A percentile compares a stretch with the other conserved stretches of the same genome.
Conservation (phyloP, 2,329 filamentous ascomycete genomes). For the Monilinia polystroma region DNA sequence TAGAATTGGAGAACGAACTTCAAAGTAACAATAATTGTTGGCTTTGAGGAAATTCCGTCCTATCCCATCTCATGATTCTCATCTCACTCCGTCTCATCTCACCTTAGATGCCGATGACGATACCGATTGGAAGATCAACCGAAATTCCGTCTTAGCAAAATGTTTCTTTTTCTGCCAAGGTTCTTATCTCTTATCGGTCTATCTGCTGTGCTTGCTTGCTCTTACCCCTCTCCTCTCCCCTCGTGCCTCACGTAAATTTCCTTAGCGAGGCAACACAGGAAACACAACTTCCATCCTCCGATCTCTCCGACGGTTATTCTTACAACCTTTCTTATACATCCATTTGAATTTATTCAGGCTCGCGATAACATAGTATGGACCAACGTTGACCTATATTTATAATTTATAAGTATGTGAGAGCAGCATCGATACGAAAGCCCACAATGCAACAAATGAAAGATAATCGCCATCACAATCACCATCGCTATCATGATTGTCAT, state of each 20-base stretch:
- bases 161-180: too few species aligned
- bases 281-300: neutral
- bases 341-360: neutral
- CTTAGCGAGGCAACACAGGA: neutral
- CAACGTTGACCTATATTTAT: too few species aligned
- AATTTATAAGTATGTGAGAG: neutral
- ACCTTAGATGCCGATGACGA: neutral
- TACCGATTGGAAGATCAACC: neutral
- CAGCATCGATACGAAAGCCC: neutral
- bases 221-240: neutral
- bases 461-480: neutral
- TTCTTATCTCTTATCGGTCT: neutral
- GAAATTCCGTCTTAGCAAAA: neutral
- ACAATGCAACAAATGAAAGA: slow-evolving; percentile 8
- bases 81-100: too few species aligned
- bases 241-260: too few species aligned
- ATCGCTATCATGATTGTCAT: neutral
- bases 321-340: neutral
- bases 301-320: neutral
- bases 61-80: too few species aligned
- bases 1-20: too few species aligned
- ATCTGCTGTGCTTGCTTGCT: neutral
- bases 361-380: neutral
- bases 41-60: too few species aligned
- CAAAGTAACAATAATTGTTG: too few species aligned